These are phyloP conservation scores for Alternaria metachromatica DNA, from an alignment of 2,329 filamentous ascomycete genomes.

Conservation along the genomic window DNA sequence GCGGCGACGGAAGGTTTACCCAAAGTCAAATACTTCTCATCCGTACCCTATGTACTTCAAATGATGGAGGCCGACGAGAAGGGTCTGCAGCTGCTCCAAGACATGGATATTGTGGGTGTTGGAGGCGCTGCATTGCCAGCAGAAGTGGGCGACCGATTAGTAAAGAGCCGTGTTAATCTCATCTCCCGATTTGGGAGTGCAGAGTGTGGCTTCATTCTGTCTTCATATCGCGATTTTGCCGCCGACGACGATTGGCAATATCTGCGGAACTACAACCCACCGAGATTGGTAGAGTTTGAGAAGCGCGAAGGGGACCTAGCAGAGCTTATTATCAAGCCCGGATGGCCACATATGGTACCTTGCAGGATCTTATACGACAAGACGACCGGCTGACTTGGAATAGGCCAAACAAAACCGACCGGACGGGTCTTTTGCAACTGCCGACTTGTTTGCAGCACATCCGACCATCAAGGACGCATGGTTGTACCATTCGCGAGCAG, in stretches of 20 bases:
- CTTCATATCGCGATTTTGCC: constrained; percentile 64
- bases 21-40: constrained; percentile 65
- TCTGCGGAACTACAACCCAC: constrained; percentile 54
- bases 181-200: constrained; percentile 70
- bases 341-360: constrained; percentile 64
- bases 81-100: constrained; percentile 69
- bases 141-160: constrained; percentile 61
- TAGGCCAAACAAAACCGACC: constrained; percentile 62
- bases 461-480: constrained; percentile 60
- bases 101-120: constrained; percentile 68
- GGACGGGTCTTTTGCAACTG: constrained; percentile 68
- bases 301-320: constrained; percentile 49
- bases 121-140: constrained; percentile 66
- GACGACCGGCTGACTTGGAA: background rate
- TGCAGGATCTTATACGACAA: background rate
- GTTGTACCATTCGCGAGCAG: constrained; percentile 67
- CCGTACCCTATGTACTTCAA: constrained; percentile 81
- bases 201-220: constrained; percentile 71
- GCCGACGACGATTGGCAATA: constrained; percentile 68
- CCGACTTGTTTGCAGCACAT: constrained; percentile 68
- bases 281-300: constrained; percentile 57
- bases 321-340: constrained; percentile 62
- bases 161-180: constrained; percentile 60
- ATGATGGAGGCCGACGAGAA: constrained; percentile 91
- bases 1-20: constrained; percentile 29